These are phyloP conservation scores for Cnidoscolus chayamansa DNA, from an alignment of 441 rosid genomes.

Conservation along the genomic window DNA sequence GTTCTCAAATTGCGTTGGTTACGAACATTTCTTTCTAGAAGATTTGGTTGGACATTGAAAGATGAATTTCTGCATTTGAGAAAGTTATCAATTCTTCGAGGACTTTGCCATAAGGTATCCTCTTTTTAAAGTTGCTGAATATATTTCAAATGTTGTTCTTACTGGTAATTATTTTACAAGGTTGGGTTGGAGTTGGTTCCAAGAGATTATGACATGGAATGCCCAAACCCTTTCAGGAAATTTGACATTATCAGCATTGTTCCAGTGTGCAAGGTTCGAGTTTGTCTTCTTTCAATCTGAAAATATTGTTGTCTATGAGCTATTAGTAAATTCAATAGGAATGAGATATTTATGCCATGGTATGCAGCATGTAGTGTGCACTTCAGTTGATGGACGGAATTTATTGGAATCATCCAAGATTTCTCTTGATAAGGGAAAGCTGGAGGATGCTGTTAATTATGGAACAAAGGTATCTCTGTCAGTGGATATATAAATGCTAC, in stretches of 20 bases:
- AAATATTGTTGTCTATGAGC: background rate
- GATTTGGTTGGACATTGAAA: slow-evolving; percentile 53
- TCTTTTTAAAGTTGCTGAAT: slow-evolving; percentile 12
- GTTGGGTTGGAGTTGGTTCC: slow-evolving; percentile 63
- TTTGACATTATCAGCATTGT: slow-evolving; percentile 49
- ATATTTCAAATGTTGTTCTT: slow-evolving; percentile 10
- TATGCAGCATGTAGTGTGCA: slow-evolving; percentile 69
- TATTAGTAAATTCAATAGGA: slow-evolving; percentile 2
- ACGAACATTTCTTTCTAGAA: slow-evolving; percentile 37
- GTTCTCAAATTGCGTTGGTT: slow-evolving; percentile 50
- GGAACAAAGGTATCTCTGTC: slow-evolving; percentile 62
- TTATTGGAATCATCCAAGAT: slow-evolving; percentile 79
- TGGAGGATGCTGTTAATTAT: slow-evolving; percentile 72
- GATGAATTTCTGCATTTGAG: slow-evolving; percentile 54
- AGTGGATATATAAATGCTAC: background rate
- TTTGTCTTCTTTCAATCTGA: slow-evolving; percentile 13
- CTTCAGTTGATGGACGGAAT: slow-evolving; percentile 73
- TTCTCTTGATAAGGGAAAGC: slow-evolving; percentile 87
- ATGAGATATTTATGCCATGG: slow-evolving; percentile 13
- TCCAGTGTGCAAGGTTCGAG: slow-evolving; percentile 57
- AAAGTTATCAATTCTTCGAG: slow-evolving; percentile 54
- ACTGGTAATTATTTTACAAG: slow-evolving; percentile 28
- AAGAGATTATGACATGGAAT: slow-evolving; percentile 60
- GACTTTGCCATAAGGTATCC: slow-evolving; percentile 64
- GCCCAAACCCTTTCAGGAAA: slow-evolving; percentile 41